Evolutionary conservation across 768 basidiomycete genomes (phyloP).

Genomic region (Lepiota venenata): DNA sequence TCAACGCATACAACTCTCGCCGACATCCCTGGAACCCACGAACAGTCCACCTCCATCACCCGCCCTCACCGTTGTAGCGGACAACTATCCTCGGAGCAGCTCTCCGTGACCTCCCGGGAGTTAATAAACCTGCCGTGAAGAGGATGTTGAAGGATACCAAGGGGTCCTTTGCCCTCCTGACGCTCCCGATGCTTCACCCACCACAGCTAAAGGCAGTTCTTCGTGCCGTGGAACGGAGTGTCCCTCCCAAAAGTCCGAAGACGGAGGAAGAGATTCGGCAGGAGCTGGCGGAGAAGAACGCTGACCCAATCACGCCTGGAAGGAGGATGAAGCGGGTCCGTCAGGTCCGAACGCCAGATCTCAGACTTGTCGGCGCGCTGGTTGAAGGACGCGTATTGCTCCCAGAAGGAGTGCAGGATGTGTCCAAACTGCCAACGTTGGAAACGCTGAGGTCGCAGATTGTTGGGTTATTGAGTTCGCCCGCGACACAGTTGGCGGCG

Average conservation of each 20-base stretch:
- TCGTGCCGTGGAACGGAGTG: conserved; percentile 59
- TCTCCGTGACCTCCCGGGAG: conserved; percentile 53
- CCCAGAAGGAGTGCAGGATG: conserved; percentile 51
- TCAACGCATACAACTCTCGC: conserved; percentile 39
- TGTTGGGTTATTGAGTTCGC: conserved; percentile 77
- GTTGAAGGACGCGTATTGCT: conserved; percentile 74
- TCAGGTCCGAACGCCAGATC: conserved; percentile 55
- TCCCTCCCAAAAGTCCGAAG: conserved; percentile 55
- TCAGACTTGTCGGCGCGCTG: conserved; percentile 74
- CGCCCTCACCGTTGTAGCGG: conserved; percentile 64
- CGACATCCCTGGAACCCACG: conserved; percentile 27
- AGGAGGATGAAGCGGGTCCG: conserved; percentile 59
- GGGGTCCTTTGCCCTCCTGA: conserved; percentile 65
- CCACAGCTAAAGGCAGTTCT: conserved; percentile 68
- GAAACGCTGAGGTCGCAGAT: conserved; percentile 79
- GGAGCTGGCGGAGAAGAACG: conserved; percentile 50
- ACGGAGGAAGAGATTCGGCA: conserved; percentile 49
- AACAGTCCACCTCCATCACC: conserved; percentile 35
- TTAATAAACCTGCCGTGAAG: conserved; percentile 45
- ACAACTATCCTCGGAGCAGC: conserved; percentile 81
- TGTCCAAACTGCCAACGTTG: conserved; percentile 74
- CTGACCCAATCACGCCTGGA: conserved; percentile 67
- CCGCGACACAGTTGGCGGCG: conserved; percentile 69
- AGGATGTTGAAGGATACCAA: conserved; percentile 52
- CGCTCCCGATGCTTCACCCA: conserved; percentile 65